A percentile compares a stretch with the other conserved stretches of the same genome.
phyloP scores from a whole-genome alignment of 345 rosid genomes.

The Stellera chamaejasme region DNA sequence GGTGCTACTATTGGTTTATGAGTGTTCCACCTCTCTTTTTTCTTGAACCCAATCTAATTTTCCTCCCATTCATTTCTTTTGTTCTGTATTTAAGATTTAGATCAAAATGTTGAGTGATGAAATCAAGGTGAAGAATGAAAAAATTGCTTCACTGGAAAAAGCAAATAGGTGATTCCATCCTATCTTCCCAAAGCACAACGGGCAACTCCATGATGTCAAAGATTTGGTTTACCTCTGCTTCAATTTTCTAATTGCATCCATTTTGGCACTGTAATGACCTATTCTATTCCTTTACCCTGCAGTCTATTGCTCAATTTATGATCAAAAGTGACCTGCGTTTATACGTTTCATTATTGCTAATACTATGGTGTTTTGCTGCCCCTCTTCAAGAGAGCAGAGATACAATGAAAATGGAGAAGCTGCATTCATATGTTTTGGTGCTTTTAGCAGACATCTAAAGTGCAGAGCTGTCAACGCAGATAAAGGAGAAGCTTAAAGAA shows the following conservation, averaged over 20 bases:
- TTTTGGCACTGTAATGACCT: slow-evolving; percentile 13
- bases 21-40: slow-evolving; percentile 1
- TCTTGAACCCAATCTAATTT: slow-evolving; percentile 14
- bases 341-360: too few relatives aligned
- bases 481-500: too few relatives aligned
- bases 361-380: too few relatives aligned
- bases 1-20: slow-evolving; percentile 7
- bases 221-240: slow-evolving; percentile 32
- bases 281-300: slow-evolving; percentile 22
- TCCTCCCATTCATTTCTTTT: slow-evolving; percentile 11
- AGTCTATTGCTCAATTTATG: slow-evolving; percentile 65
- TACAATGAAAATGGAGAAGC: too few relatives aligned
- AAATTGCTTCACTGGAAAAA: slow-evolving; percentile 68
- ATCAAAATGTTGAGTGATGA: slow-evolving; percentile 56
- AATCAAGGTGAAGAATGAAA: slow-evolving; percentile 66
- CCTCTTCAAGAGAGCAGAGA: too few relatives aligned
- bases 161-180: slow-evolving; percentile 59
- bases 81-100: slow-evolving; percentile 49
- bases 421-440: too few relatives aligned
- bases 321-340: too few relatives aligned
- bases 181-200: slow-evolving; percentile 44
- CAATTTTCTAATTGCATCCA: neutral
- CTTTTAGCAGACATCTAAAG: too few relatives aligned
- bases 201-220: slow-evolving; percentile 54
- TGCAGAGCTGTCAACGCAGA: too few relatives aligned